Percentiles rank a stretch among this genome's conserved stretches.
Conservation (phyloP, 2,329 filamentous ascomycete genomes). For the Sporothrix luriei region DNA sequence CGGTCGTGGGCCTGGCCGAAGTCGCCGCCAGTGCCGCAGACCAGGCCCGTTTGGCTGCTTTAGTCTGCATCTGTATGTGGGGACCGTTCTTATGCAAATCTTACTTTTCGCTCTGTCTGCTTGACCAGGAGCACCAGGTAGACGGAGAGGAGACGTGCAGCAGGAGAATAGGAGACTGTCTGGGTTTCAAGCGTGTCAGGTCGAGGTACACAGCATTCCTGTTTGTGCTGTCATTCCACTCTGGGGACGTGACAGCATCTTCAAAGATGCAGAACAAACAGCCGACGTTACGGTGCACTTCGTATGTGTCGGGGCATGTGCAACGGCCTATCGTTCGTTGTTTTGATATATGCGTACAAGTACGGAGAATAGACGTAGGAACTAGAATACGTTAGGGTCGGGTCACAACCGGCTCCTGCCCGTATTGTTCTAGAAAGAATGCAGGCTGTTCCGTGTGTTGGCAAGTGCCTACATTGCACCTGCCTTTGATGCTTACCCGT, state of each 20-base stretch:
- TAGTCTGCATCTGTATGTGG: conserved; percentile 25
- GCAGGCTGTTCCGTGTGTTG: neutral
- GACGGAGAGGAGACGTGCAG: neutral
- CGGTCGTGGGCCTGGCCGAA: neutral
- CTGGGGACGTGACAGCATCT: neutral
- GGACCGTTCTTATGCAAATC: conserved; percentile 29
- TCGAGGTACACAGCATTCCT: conserved; percentile 20
- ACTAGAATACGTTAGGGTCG: neutral
- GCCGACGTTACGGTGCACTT: neutral
- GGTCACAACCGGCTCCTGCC: conserved; percentile 1
- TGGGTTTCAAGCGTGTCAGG: conserved; percentile 31
- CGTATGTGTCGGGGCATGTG: neutral
- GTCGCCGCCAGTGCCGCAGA: conserved; percentile 1
- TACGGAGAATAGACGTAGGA: too few species aligned
- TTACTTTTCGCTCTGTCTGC: conserved; percentile 7
- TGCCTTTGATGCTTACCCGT: neutral
- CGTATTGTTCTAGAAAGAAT: neutral
- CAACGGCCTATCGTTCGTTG: neutral
- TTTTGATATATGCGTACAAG: neutral
- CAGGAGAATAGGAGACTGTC: conserved; percentile 4
- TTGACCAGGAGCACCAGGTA: neutral
- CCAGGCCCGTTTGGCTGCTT: neutral
- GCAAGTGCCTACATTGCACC: neutral
- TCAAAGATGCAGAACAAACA: neutral
- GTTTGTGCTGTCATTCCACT: neutral